Conservation (phyloP, 2,329 filamentous ascomycete species). For the Scleromitrula shiraiana region DNA sequence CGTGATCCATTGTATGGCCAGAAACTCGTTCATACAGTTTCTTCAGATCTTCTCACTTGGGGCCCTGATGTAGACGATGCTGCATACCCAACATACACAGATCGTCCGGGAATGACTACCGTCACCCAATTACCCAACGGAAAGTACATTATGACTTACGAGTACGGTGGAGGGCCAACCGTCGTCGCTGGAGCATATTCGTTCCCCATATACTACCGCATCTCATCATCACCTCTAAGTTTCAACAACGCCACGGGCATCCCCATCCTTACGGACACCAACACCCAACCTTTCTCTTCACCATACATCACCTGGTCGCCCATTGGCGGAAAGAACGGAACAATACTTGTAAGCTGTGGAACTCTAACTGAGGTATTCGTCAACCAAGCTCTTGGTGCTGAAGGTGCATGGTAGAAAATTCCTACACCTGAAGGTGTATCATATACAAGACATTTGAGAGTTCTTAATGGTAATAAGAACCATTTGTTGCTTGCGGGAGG, state of each 20-base stretch:
- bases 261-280: conserved; percentile 21
- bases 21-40: conserved; percentile 53
- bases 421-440: conserved; percentile 21
- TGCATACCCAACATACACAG: conserved; percentile 51
- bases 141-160: conserved; percentile 56
- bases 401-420: conserved; percentile 23
- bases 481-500: conserved; percentile 27
- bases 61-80: conserved; percentile 53
- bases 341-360: conserved; percentile 25
- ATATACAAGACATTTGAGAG: conserved; percentile 27
- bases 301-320: conserved; percentile 27
- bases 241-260: conserved; percentile 22
- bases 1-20: conserved; percentile 58
- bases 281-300: conserved; percentile 22
- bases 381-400: conserved; percentile 25
- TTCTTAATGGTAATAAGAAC: conserved; percentile 22
- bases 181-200: conserved; percentile 13
- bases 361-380: conserved; percentile 23
- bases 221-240: conserved; percentile 23
- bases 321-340: conserved; percentile 25
- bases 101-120: conserved; percentile 61
- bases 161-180: conserved; percentile 31
- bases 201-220: conserved; percentile 30
- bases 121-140: conserved; percentile 46
- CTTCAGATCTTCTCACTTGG: conserved; percentile 52